phyloP scores from a whole-genome alignment of 2,329 filamentous ascomycete species.

The Colletotrichum tropicicola region DNA sequence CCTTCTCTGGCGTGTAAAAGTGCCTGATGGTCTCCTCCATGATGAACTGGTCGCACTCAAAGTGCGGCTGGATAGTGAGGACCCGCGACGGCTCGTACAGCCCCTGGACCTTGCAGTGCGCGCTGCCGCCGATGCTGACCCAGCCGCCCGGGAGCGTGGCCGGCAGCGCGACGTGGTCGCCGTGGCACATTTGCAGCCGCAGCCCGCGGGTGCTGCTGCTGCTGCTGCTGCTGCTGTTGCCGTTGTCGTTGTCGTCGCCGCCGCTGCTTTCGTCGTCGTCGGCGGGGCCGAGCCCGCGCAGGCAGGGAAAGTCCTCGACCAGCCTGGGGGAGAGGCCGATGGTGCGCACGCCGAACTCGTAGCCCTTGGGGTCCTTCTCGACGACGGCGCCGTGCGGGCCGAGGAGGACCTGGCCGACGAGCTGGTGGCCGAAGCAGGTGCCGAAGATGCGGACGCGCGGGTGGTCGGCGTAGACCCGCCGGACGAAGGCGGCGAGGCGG shows the following conservation, averaged over 20 bases:
- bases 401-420: conserved; percentile 51
- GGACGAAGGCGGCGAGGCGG: conserved; percentile 49
- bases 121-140: conserved; percentile 50
- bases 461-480: conserved; percentile 38
- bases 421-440: conserved; percentile 59
- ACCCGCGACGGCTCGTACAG: conserved; percentile 49
- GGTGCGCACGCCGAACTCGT: conserved; percentile 55
- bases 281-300: conserved; percentile 33
- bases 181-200: conserved; percentile 57
- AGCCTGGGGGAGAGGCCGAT: conserved; percentile 50
- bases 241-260: no score
- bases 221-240: no score
- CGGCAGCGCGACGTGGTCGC: conserved; percentile 45
- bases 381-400: conserved; percentile 35
- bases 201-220: conserved; percentile 31
- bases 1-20: conserved; percentile 17
- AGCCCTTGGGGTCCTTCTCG: conserved; percentile 48
- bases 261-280: not conserved
- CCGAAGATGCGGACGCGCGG: conserved; percentile 47
- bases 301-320: conserved; percentile 48
- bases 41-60: conserved; percentile 52
- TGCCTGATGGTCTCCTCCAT: conserved; percentile 41
- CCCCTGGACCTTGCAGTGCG: conserved; percentile 51
- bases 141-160: conserved; percentile 45
- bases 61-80: conserved; percentile 57